Evolutionary conservation across 1,284 basidiomycete species (phyloP).

Genomic region (Peniophora sp.): DNA sequence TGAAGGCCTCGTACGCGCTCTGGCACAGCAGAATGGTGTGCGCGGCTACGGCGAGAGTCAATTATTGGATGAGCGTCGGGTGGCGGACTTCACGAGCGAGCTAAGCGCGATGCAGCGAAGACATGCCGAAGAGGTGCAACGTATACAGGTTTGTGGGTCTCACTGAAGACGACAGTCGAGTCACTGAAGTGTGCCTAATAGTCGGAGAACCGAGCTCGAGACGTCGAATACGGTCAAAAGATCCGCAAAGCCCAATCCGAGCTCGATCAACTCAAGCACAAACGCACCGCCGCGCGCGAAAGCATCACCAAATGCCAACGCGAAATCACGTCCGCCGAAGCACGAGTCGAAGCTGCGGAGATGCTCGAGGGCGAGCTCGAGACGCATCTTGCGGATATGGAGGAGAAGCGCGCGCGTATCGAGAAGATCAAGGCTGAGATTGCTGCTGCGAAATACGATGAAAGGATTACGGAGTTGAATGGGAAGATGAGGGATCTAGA

Average conservation of each 20-base stretch:
- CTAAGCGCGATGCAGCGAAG: constrained; percentile 52
- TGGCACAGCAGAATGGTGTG: constrained; percentile 64
- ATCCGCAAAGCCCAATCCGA: constrained; percentile 44
- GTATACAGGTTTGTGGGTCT: constrained; percentile 41
- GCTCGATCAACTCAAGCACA: constrained; percentile 43
- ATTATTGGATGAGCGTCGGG: constrained; percentile 51
- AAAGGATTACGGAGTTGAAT: constrained; percentile 54
- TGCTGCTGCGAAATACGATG: constrained; percentile 58
- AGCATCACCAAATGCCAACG: constrained; percentile 55
- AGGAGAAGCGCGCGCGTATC: constrained; percentile 56
- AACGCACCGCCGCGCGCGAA: constrained; percentile 43
- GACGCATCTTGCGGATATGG: constrained; percentile 55
- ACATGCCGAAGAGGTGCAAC: constrained; percentile 49
- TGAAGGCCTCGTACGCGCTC: constrained; percentile 66
- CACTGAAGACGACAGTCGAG: background rate
- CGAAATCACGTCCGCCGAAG: constrained; percentile 45
- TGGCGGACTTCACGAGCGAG: constrained; percentile 61
- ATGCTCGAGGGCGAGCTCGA: constrained; percentile 50
- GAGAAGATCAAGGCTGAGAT: constrained; percentile 54
- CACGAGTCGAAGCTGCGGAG: constrained; percentile 48
- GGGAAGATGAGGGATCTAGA: constrained; percentile 57
- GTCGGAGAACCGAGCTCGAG: constrained; percentile 43
- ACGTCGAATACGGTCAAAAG: constrained; percentile 53
- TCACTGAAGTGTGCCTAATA: constrained; percentile 15
- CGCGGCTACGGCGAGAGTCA: constrained; percentile 66